These are phyloP conservation scores for Barbatosphaeria neglecta DNA, from an alignment of 495 filamentous ascomycete genomes.

Conservation along the genomic window DNA sequence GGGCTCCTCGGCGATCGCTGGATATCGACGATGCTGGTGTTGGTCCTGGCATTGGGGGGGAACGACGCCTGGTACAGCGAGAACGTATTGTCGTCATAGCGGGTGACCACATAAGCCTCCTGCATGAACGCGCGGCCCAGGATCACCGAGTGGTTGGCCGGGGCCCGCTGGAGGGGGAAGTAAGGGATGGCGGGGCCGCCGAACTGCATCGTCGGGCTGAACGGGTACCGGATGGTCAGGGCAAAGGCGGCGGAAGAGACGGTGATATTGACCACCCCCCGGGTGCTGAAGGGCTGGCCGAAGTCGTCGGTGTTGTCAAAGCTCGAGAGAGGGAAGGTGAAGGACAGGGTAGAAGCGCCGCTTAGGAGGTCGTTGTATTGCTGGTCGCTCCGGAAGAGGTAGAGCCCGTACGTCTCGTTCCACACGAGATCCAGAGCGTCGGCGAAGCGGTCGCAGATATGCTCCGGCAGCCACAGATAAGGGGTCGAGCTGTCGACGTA, in stretches of 20 bases:
- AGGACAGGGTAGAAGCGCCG: constrained; percentile 37
- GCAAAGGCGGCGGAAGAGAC: constrained; percentile 55
- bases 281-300: constrained; percentile 26
- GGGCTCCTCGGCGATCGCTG: constrained; percentile 31
- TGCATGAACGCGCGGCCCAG: constrained; percentile 61
- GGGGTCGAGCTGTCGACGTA: constrained; percentile 58
- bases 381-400: constrained; percentile 24
- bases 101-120: constrained; percentile 56
- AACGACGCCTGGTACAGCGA: constrained; percentile 48
- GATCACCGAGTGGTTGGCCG: constrained; percentile 43
- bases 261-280: constrained; percentile 46
- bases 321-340: constrained; percentile 49
- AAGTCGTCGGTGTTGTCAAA: constrained; percentile 32
- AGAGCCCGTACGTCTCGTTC: constrained; percentile 34
- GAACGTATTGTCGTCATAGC: constrained; percentile 51
- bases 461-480: constrained; percentile 52
- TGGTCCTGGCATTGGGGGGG: constrained; percentile 27
- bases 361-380: constrained; percentile 17
- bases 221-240: constrained; percentile 45
- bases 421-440: constrained; percentile 45
- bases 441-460: constrained; percentile 53
- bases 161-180: constrained; percentile 45
- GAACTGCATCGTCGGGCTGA: constrained; percentile 34
- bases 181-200: constrained; percentile 38
- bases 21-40: constrained; percentile 38